A percentile compares a stretch with the other conserved stretches of the same genome.
These are phyloP conservation scores for Monosporozyma solicola DNA, from an alignment of 805 yeast genomes.

Conservation along the genomic window DNA sequence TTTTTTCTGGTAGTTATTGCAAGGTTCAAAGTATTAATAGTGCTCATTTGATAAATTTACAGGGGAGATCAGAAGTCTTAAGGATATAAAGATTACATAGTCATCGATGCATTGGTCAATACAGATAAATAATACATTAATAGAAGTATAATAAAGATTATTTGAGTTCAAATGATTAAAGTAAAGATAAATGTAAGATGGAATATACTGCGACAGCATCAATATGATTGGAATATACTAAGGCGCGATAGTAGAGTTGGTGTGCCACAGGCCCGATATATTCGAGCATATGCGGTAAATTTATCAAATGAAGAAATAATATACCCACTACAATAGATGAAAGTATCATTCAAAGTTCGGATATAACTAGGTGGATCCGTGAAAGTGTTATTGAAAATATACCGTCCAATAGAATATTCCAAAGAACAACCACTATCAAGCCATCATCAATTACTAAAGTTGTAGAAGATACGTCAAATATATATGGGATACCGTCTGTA, in stretches of 20 bases:
- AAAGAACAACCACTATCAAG: background rate
- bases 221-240: background rate
- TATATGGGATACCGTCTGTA: conserved; percentile 7
- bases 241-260: background rate
- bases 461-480: background rate
- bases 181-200: background rate
- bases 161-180: background rate
- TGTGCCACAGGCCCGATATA: background rate
- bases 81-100: background rate
- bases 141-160: background rate
- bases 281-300: background rate
- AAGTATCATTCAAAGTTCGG: background rate
- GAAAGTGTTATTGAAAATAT: conserved; percentile 7
- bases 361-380: conserved; percentile 6
- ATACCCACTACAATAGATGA: background rate
- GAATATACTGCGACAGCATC: conserved; percentile 1
- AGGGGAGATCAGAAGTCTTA: background rate
- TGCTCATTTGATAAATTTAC: background rate
- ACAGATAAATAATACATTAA: background rate
- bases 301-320: background rate
- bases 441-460: background rate
- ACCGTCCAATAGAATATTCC: background rate
- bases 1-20: background rate
- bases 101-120: background rate
- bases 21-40: background rate